A percentile compares a stretch with the other conserved stretches of the same genome.
Conservation (phyloP, 495 filamentous ascomycete species). For the Ramalina intermedia region DNA sequence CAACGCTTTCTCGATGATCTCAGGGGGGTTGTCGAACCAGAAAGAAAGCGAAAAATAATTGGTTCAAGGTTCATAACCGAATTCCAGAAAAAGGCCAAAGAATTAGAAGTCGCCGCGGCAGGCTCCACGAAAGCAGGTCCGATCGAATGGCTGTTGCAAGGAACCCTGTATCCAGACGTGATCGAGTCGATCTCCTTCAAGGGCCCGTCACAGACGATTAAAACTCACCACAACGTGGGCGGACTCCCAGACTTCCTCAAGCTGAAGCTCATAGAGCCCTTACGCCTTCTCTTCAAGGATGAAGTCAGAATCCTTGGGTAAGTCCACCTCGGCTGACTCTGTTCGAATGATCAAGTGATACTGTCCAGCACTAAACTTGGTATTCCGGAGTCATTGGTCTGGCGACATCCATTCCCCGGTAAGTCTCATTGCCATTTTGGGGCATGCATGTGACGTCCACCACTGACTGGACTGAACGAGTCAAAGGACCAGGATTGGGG, state of each 20-base stretch:
- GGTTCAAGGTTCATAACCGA: slow-evolving; percentile 75
- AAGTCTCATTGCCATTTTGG: neutral
- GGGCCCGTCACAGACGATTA: slow-evolving; percentile 68
- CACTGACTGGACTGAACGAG: slow-evolving; percentile 1
- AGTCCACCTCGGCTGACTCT: neutral
- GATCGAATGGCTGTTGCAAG: slow-evolving; percentile 76
- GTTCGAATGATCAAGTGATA: neutral
- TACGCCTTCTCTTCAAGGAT: slow-evolving; percentile 71
- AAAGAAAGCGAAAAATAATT: slow-evolving; percentile 90
- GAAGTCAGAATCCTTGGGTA: slow-evolving; percentile 31
- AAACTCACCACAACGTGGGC: slow-evolving; percentile 77
- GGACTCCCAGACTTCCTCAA: slow-evolving; percentile 44
- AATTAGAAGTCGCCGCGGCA: slow-evolving; percentile 55
- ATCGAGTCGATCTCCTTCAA: slow-evolving; percentile 9
- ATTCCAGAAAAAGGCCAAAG: slow-evolving; percentile 66
- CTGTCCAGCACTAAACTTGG: slow-evolving; percentile 51
- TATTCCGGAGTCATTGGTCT: slow-evolving; percentile 63
- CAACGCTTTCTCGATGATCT: slow-evolving; percentile 60
- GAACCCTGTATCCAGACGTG: slow-evolving; percentile 55
- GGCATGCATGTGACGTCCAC: neutral
- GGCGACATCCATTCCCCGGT: slow-evolving; percentile 67
- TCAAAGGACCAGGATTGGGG: slow-evolving; percentile 59
- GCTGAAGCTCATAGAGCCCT: slow-evolving; percentile 64
- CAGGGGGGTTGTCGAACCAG: slow-evolving; percentile 65
- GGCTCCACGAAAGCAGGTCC: slow-evolving; percentile 46